These are phyloP conservation scores for Porphyridium purpureum DNA, from an alignment of 23 red algal species.

Conservation along the genomic window DNA sequence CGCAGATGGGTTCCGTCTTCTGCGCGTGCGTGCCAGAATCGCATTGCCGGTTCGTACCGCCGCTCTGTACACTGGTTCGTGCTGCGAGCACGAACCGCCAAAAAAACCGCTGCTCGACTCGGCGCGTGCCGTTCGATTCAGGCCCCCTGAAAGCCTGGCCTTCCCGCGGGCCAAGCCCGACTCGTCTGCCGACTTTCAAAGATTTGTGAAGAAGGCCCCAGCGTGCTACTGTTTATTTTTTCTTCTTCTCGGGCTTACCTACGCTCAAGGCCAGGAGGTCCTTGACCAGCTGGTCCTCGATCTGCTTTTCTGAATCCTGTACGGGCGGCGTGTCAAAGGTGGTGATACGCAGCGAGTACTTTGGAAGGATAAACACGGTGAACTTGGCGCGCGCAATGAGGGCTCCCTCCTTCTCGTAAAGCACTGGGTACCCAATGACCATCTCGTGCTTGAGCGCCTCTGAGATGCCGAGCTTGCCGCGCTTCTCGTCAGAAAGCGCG, in stretches of 20 bases:
- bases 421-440: constrained; percentile 84
- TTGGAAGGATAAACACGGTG: constrained; percentile 78
- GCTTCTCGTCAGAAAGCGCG: constrained; percentile 55
- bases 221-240: too few species aligned
- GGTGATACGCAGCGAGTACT: constrained; percentile 53
- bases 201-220: too few species aligned
- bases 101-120: too few species aligned
- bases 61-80: too few species aligned
- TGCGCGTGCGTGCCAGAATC: too few species aligned
- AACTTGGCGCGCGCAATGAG: constrained; percentile 55
- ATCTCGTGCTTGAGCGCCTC: constrained; percentile 77
- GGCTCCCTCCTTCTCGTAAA: constrained; percentile 93
- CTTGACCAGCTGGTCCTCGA: constrained; percentile 50
- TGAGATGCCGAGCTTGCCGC: constrained; percentile 63
- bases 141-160: too few species aligned
- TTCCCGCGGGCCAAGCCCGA: too few species aligned
- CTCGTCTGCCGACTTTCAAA: too few species aligned
- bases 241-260: constrained; percentile 62
- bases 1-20: too few species aligned
- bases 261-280: constrained; percentile 34
- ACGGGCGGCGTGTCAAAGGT: constrained; percentile 20
- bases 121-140: too few species aligned
- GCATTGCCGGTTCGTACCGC: too few species aligned
- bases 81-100: too few species aligned
- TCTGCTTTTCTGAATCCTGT: constrained; percentile 14